Percentiles rank a stretch among this genome's conserved stretches.
phyloP scores from a whole-genome alignment of 139 green algal species.

The Tetradesmus obliquus region DNA sequence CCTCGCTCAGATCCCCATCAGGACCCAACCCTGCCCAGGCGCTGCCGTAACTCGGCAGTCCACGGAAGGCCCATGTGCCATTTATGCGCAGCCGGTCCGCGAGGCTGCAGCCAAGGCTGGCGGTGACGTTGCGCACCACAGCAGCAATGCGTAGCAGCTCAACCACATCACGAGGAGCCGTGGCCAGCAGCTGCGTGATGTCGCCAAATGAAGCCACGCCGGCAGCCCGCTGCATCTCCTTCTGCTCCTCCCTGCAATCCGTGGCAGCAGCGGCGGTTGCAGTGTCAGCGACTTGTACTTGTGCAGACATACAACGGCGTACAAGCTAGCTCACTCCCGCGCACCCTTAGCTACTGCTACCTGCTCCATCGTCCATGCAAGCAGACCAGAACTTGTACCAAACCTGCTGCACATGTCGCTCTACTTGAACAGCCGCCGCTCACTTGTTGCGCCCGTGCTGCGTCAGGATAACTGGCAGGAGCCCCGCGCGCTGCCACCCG shows the following conservation, averaged over 20 bases:
- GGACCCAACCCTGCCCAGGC: neutral
- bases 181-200: conserved; percentile 67
- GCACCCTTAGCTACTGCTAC: too few relatives aligned
- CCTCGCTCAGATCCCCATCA: neutral
- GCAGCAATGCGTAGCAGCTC: conserved; percentile 67
- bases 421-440: neutral
- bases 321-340: too few relatives aligned
- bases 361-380: too few relatives aligned
- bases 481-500: too few relatives aligned
- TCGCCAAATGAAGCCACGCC: conserved; percentile 69
- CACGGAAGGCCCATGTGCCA: conserved; percentile 54
- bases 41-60: neutral
- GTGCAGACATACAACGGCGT: too few relatives aligned
- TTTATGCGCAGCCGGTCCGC: conserved; percentile 70
- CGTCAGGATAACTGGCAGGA: conserved; percentile 71
- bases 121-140: conserved; percentile 57
- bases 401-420: too few relatives aligned
- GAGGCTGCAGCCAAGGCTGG: conserved; percentile 56
- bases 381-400: too few relatives aligned
- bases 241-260: conserved; percentile 53
- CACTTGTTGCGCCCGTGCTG: conserved; percentile 55
- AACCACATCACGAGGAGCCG: conserved; percentile 62
- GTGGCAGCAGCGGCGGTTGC: neutral
- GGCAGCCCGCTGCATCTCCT: conserved; percentile 51
- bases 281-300: too few relatives aligned